phyloP scores from a whole-genome alignment of 1,284 basidiomycete genomes.

The Malassezia obtusa region DNA sequence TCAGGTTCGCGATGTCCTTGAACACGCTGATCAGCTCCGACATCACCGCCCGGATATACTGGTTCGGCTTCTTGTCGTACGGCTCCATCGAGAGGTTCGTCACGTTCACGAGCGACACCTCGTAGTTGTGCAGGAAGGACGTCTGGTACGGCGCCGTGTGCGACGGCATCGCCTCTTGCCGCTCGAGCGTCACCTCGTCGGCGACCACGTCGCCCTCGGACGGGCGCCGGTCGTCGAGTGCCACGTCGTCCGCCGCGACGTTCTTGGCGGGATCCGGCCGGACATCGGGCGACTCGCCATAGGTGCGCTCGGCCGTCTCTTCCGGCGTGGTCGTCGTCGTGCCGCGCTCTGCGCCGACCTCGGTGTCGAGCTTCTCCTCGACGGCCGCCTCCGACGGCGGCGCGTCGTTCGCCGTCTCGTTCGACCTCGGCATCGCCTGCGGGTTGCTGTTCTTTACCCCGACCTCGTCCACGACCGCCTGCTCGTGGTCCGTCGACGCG shows the following conservation, averaged over 20 bases:
- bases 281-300: neutral
- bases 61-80: constrained; percentile 66
- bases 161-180: constrained; percentile 23
- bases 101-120: constrained; percentile 82
- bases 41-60: constrained; percentile 85
- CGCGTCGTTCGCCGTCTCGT: neutral
- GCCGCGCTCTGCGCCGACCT: neutral
- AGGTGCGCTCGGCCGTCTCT: neutral
- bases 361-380: neutral
- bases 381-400: neutral
- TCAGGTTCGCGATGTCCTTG: constrained; percentile 95
- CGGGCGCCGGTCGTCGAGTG: neutral
- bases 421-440: neutral
- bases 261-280: neutral
- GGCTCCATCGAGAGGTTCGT: constrained; percentile 69
- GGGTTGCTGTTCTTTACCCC: neutral
- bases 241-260: neutral
- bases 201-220: neutral
- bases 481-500: neutral
- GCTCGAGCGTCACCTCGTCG: neutral
- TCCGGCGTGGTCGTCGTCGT: neutral
- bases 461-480: neutral
- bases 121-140: constrained; percentile 79
- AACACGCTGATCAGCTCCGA: constrained; percentile 93
- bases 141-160: constrained; percentile 60